phyloP scores from a whole-genome alignment of 345 rosid genomes.

The Boechera stricta region DNA sequence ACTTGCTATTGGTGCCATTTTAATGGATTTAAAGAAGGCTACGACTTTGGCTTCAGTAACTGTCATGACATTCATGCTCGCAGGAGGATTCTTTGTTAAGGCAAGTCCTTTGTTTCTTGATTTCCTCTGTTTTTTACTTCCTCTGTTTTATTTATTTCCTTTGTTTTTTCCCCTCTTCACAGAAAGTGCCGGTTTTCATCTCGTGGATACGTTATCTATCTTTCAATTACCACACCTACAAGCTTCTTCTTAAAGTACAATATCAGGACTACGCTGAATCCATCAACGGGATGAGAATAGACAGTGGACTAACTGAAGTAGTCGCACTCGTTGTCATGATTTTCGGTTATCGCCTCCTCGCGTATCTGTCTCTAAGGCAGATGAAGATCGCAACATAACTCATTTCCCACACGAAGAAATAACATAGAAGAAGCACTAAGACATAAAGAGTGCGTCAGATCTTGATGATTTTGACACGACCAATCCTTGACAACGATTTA shows the following conservation, averaged over 20 bases:
- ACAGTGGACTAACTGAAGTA: conserved; percentile 70
- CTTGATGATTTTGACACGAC: conserved; percentile 36
- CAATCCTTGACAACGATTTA: conserved; percentile 30
- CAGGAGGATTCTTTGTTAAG: conserved; percentile 92
- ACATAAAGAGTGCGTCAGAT: conserved; percentile 21
- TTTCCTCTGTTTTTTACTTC: conserved; percentile 2
- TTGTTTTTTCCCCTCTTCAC: conserved; percentile 32
- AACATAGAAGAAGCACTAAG: conserved; percentile 36
- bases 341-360: conserved; percentile 87
- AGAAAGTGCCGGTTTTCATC: conserved; percentile 86
- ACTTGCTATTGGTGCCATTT: conserved; percentile 88
- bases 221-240: conserved; percentile 95
- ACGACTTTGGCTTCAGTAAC: conserved; percentile 96
- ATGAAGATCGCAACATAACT: conserved; percentile 57
- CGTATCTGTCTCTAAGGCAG: conserved; percentile 79
- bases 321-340: conserved; percentile 81
- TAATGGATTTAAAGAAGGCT: conserved; percentile 94
- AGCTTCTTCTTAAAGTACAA: conserved; percentile 92
- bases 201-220: conserved; percentile 94
- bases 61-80: conserved; percentile 97
- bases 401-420: conserved; percentile 25
- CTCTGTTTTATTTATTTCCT: not conserved
- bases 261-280: conserved; percentile 54
- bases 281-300: conserved; percentile 62
- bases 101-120: conserved; percentile 46